phyloP scores from a whole-genome alignment of 2,329 filamentous ascomycete genomes.

The Oidium heveae region DNA sequence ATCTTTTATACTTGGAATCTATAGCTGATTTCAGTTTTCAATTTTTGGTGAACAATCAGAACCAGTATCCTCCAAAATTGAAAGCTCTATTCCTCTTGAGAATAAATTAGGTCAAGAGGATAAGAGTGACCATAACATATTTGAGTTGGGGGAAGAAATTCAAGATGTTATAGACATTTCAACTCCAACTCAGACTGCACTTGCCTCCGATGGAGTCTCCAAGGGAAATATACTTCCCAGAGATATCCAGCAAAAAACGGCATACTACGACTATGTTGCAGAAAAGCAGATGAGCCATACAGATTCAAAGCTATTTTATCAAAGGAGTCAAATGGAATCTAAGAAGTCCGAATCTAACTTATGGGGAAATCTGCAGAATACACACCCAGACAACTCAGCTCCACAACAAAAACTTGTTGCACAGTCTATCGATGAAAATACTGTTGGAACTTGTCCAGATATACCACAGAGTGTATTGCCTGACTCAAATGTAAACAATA shows the following conservation, averaged over 20 bases:
- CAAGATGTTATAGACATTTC: too few relatives aligned
- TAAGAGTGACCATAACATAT: too few relatives aligned
- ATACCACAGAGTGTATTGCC: not conserved
- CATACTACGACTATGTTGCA: constrained; percentile 78
- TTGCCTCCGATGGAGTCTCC: constrained; percentile 1
- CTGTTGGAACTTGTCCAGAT: not conserved
- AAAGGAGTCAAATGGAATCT: constrained; percentile 46
- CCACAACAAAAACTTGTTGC: not conserved
- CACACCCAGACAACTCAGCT: not conserved
- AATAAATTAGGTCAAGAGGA: too few relatives aligned
- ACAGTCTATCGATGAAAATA: not conserved
- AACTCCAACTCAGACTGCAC: not conserved
- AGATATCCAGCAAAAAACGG: constrained; percentile 43
- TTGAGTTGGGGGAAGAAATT: too few relatives aligned
- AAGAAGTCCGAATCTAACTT: constrained; percentile 13
- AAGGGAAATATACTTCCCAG: constrained; percentile 28
- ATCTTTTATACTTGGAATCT: too few relatives aligned
- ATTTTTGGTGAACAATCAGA: too few relatives aligned
- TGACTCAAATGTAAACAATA: not conserved
- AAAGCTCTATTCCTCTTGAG: too few relatives aligned
- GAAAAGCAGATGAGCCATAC: constrained; percentile 88
- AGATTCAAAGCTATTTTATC: constrained; percentile 90
- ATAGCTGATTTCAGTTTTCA: too few relatives aligned
- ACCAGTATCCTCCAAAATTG: too few relatives aligned
- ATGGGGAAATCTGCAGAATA: constrained; percentile 11